Evolutionary conservation across 2,329 filamentous ascomycete genomes (phyloP).

Genomic region (Ophiocordyceps camponoti-saundersi): DNA sequence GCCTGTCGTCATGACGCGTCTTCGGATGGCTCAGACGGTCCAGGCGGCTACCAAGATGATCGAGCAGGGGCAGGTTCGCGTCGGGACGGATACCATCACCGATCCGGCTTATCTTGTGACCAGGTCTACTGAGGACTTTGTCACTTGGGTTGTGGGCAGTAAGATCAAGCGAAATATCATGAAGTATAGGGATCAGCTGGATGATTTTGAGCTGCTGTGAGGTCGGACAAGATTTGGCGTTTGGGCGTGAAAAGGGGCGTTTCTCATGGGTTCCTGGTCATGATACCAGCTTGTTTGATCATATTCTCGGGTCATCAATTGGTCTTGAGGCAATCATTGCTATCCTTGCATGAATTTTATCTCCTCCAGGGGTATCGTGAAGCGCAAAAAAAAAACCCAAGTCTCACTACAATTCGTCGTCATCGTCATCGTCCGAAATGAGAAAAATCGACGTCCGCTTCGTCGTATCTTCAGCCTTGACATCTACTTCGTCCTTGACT

Average conservation of each 20-base stretch:
- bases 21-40: constrained; percentile 84
- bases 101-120: constrained; percentile 84
- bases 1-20: constrained; percentile 77
- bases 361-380: constrained; percentile 8
- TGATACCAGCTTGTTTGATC: not conserved
- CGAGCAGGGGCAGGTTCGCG: constrained; percentile 84
- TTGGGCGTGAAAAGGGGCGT: not conserved
- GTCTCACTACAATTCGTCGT: constrained; percentile 8
- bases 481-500: not conserved
- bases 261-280: not conserved
- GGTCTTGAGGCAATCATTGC: no score
- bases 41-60: constrained; percentile 74
- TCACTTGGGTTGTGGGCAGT: constrained; percentile 89
- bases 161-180: constrained; percentile 96
- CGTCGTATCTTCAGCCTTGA: constrained; percentile 7
- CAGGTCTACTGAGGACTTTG: constrained; percentile 82
- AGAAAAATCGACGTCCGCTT: constrained; percentile 19
- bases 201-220: constrained; percentile 82
- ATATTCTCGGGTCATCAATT: not conserved
- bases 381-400: not conserved
- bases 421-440: constrained; percentile 18
- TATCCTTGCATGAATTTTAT: no score
- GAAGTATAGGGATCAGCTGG: constrained; percentile 85
- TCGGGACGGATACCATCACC: constrained; percentile 78
- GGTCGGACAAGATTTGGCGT: not conserved